Evolutionary conservation across 176 grass and related monocot species (phyloP), one percentile per base, ranked within the genome.

Genomic region (Secale cereale): DNA sequence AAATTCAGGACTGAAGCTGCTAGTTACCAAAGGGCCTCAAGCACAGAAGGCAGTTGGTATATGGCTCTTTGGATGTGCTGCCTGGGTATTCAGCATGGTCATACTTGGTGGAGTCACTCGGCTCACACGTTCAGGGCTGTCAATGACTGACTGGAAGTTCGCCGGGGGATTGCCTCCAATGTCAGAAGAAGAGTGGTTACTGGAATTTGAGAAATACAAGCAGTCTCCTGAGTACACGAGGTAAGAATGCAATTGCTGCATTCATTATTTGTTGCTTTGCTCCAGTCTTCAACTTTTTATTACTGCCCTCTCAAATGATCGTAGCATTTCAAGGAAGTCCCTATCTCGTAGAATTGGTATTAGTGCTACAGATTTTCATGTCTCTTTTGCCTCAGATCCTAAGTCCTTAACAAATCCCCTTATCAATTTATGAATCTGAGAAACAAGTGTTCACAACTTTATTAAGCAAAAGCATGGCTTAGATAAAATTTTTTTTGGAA

Each of bases 71-170:
- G 84, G 91, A 22, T 99, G 97, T 89, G 93, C 93, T 77, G 86
- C 88, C 39, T 99, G 97, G 97, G 97, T 99, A 67, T 99, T 96
- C 67, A 88, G 91, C 77, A 87, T 99, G 82, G 93, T 99, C 78
- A 89, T 99, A 78, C 86, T 99, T 10, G 91, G 97, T 76, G 97
- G 97, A 40, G 89, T 99, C 22, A 99, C 97, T 31, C 90, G 97
- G 9, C 97, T 99, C 36, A 99, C 97, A 65, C 93, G 93, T 70
- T 99, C 93, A 46, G 97, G 97, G 41, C 20, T 99, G 71, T 96
- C 97, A 71, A 99, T 99, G 97, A 99, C 93, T 57, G 93, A 99
- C 59, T 99, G 97, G 93, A 99, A 96, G 66, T 96, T 99, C 57
- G 87, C 91, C 3, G 97, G 97, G 59, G 37, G 66, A 26, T 91